Conservation (phyloP, 495 filamentous ascomycete species). For the Hyaloscypha variabilis region DNA sequence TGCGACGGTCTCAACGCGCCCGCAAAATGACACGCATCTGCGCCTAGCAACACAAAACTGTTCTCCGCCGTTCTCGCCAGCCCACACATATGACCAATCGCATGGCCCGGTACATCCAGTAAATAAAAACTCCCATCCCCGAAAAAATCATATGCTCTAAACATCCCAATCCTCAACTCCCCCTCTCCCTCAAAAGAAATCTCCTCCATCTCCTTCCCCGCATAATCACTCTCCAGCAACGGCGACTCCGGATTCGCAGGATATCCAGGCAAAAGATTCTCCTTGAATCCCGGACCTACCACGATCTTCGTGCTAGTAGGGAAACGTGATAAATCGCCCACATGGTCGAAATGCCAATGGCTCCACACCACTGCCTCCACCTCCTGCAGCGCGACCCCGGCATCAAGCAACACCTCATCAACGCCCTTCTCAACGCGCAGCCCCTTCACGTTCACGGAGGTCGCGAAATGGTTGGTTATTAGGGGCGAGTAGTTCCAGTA, state of each 20-base stretch:
- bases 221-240: slow-evolving; percentile 48
- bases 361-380: not conserved
- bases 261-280: slow-evolving; percentile 48
- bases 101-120: slow-evolving; percentile 56
- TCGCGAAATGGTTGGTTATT: too few species aligned
- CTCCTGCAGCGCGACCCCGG: too few species aligned
- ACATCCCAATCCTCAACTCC: slow-evolving; percentile 41
- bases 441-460: too few species aligned
- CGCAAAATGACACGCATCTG: slow-evolving; percentile 30
- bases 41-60: slow-evolving; percentile 34
- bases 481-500: too few species aligned
- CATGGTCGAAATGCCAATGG: slow-evolving; percentile 33
- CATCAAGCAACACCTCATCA: too few species aligned
- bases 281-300: slow-evolving; percentile 60
- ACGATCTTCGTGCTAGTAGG: slow-evolving; percentile 48
- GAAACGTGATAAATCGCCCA: slow-evolving; percentile 56
- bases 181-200: slow-evolving; percentile 33
- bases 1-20: not conserved
- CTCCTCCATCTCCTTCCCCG: slow-evolving; percentile 32
- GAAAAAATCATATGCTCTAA: slow-evolving; percentile 57
- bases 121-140: slow-evolving; percentile 57
- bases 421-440: too few species aligned
- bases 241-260: slow-evolving; percentile 44
- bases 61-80: slow-evolving; percentile 52
- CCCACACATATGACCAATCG: slow-evolving; percentile 57